Conservation (phyloP, 2,329 filamentous ascomycete species). For the Cytospora piceae region DNA sequence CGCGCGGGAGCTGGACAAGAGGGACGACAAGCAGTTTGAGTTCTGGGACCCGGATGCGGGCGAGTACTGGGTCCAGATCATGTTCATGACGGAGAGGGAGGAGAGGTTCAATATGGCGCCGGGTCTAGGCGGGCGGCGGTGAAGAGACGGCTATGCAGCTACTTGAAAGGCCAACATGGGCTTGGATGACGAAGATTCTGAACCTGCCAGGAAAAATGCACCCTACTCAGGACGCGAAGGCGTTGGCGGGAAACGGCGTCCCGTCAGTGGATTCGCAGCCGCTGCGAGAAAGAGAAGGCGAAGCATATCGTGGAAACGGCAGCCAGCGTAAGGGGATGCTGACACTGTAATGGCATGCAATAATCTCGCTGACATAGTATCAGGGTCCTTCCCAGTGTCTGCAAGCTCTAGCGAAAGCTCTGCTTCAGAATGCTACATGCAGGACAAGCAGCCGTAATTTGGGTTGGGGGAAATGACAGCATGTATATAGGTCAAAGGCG, state of each 20-base stretch:
- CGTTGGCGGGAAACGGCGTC: background rate
- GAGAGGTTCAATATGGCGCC: slow-evolving; percentile 77
- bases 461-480: background rate
- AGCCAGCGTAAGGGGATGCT: slow-evolving; percentile 17
- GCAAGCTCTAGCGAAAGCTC: background rate
- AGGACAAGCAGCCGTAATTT: background rate
- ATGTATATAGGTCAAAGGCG: background rate
- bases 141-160: slow-evolving; percentile 28
- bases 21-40: slow-evolving; percentile 85
- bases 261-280: background rate
- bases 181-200: background rate
- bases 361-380: slow-evolving; percentile 15
- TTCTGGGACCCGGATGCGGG: slow-evolving; percentile 96
- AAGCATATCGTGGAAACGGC: background rate
- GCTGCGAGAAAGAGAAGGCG: background rate
- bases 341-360: slow-evolving; percentile 6
- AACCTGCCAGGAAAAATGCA: background rate
- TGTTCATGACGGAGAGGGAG: slow-evolving; percentile 98
- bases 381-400: background rate
- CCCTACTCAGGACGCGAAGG: background rate
- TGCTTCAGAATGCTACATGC: background rate
- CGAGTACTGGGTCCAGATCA: slow-evolving; percentile 96
- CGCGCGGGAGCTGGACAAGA: slow-evolving; percentile 86
- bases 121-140: slow-evolving; percentile 57
- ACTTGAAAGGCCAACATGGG: background rate